Evolutionary conservation across 305 asterid genomes (phyloP), one percentile per base, ranked within the genome.

Genomic region (Striga hermonthica): DNA sequence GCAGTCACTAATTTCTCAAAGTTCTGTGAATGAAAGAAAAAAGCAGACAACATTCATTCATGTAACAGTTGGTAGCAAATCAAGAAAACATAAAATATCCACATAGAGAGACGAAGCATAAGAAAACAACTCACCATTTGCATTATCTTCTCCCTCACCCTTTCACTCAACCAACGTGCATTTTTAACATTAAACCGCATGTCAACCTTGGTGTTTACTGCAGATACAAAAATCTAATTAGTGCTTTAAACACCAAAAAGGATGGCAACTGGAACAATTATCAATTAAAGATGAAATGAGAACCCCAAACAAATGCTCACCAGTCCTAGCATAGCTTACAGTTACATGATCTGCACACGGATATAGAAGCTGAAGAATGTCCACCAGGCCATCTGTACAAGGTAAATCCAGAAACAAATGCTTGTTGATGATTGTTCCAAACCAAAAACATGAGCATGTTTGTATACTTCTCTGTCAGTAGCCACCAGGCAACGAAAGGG

Each of bases 141-240:
- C 81, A 92, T 59, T 69, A 92, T 92, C 75, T 75, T 87, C 75
- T 89, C 91, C 74, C 82, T 78, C 60, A 87, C 88, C 78, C 95
- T 67, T 55, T 89, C 97, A 62, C 84, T 87, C 70, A 92, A 76
- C 96, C 98, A 92, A 72, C 72, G 60, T 11, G 98, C 98, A 67
- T 86, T 75, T 67, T 78, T 75, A 4, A 89, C 96, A 87, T 86
- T 87, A 78, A 92, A 92, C 60, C 97, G 91, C 98, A 92, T 92
- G 78, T 92, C 98, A 62, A 92, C 97, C 88, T 89, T 92, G 65
- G 96, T 87, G 81, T 84, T 92, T 59, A 90, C 98, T 92, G 91
- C 71, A 79, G 60, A 64, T 11, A 53, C 5, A 62, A 50, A 60
- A 35, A 44, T 62, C 50, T 60, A 74, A 50, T 62, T 43, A 62